phyloP scores from a whole-genome alignment of 306 rosid genomes.

The Corylus heterophylla region DNA sequence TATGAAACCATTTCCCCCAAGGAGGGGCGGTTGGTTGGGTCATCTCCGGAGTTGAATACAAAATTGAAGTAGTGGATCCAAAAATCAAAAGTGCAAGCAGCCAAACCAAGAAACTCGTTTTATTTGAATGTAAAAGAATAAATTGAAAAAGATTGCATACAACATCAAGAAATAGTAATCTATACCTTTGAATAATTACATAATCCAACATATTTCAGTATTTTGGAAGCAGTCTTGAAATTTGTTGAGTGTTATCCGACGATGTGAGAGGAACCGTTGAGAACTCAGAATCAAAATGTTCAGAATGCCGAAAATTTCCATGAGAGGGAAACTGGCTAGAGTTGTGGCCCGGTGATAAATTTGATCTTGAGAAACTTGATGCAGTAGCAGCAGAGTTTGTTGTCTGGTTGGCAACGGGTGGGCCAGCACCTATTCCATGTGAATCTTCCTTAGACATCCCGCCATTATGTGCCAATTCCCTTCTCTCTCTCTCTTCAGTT shows the following conservation, averaged over 20 bases:
- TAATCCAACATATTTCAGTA: slow-evolving; percentile 38
- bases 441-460: slow-evolving; percentile 45
- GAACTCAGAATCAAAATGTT: slow-evolving; percentile 71
- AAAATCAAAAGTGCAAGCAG: neutral
- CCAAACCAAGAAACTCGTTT: slow-evolving; percentile 20
- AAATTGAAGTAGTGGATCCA: neutral
- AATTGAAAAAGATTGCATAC: slow-evolving; percentile 54
- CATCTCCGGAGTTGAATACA: neutral
- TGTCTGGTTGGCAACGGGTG: slow-evolving; percentile 35
- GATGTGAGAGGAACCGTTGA: slow-evolving; percentile 88
- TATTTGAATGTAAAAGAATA: slow-evolving; percentile 54
- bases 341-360: slow-evolving; percentile 42
- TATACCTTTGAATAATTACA: slow-evolving; percentile 74
- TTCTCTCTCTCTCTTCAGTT: slow-evolving; percentile 79
- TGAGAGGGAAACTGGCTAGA: slow-evolving; percentile 31
- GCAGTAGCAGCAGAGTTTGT: slow-evolving; percentile 34
- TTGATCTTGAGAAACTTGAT: slow-evolving; percentile 32
- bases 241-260: slow-evolving; percentile 51
- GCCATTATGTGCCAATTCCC: slow-evolving; percentile 51
- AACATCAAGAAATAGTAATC: slow-evolving; percentile 45
- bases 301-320: slow-evolving; percentile 51
- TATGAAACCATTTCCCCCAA: too few relatives aligned
- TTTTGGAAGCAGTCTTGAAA: slow-evolving; percentile 52
- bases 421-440: slow-evolving; percentile 30
- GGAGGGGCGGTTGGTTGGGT: neutral